phyloP scores from a whole-genome alignment of 2,329 filamentous ascomycete genomes.

The Arachnopeziza araneosa region DNA sequence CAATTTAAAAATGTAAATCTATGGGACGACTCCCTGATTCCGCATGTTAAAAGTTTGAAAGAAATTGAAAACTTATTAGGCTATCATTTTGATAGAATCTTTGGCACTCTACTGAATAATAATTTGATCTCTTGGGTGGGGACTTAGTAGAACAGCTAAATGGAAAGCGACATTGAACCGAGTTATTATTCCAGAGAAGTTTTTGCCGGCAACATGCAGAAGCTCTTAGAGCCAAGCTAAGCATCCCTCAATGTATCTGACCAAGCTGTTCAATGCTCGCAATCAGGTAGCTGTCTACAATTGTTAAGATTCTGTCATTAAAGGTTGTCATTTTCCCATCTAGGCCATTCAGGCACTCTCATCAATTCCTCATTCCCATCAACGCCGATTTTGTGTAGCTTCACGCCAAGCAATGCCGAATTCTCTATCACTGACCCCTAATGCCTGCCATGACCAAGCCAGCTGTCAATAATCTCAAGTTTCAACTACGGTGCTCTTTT shows the following conservation, averaged over 20 bases:
- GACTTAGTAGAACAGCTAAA: no score
- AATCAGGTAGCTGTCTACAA: background rate
- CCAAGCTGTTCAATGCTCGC: background rate
- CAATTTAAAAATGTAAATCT: background rate
- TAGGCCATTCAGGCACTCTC: slow-evolving; percentile 6
- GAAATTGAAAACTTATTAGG: no score
- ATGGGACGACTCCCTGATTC: no score
- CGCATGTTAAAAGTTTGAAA: no score
- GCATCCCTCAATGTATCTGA: no score
- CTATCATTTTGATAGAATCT: no score
- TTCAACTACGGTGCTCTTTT: background rate
- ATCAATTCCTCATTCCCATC: slow-evolving; percentile 10
- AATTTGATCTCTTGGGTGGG: no score
- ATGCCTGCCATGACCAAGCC: background rate
- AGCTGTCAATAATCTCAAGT: background rate
- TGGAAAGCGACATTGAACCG: no score
- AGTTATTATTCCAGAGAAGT: no score
- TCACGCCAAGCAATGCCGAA: slow-evolving; percentile 18
- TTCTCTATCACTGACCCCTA: background rate
- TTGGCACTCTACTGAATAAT: no score
- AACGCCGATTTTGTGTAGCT: slow-evolving; percentile 16
- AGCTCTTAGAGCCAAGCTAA: no score
- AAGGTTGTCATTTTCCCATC: background rate
- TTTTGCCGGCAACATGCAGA: no score
- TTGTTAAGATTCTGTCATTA: background rate